Conservation (phyloP, 257 asterid species). For the Lantana camara region DNA sequence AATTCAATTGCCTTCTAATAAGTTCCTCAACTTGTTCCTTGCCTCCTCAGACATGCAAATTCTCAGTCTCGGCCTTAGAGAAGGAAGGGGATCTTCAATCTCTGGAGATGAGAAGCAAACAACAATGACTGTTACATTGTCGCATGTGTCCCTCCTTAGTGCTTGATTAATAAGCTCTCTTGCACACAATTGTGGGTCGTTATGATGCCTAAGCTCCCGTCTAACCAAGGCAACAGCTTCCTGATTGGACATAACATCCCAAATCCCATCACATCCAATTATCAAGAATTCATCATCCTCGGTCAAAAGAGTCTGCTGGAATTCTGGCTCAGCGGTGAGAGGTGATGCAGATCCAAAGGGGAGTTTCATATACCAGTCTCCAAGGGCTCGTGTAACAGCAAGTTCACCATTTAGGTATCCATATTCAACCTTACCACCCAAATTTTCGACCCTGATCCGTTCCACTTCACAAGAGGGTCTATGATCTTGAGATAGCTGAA, state of each 20-base stretch:
- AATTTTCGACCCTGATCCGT: conserved; percentile 67
- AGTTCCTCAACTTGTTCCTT: conserved; percentile 57
- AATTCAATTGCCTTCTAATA: conserved; percentile 53
- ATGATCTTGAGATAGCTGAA: conserved; percentile 90
- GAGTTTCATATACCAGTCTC: conserved; percentile 95
- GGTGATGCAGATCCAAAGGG: conserved; percentile 81
- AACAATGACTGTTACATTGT: conserved; percentile 80
- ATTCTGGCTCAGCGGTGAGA: conserved; percentile 87
- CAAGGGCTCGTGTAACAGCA: conserved; percentile 90
- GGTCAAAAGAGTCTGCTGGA: conserved; percentile 48
- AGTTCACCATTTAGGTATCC: conserved; percentile 90
- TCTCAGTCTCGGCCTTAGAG: conserved; percentile 58
- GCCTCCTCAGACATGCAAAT: conserved; percentile 78
- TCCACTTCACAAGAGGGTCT: conserved; percentile 66
- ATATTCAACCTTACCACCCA: conserved; percentile 74
- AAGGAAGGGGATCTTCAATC: conserved; percentile 36
- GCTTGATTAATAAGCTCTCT: conserved; percentile 71
- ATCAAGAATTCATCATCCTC: conserved; percentile 95
- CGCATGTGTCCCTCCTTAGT: conserved; percentile 47
- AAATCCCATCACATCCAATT: conserved; percentile 88
- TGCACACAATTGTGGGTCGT: conserved; percentile 73
- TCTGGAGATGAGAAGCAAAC: conserved; percentile 56
- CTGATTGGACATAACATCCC: conserved; percentile 92
- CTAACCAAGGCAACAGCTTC: conserved; percentile 79
- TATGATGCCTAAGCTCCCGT: conserved; percentile 55